A percentile compares a stretch with the other conserved stretches of the same genome.
These are phyloP conservation scores for Pneumocystis canis DNA, from an alignment of 1,139 yeast species.

Conservation along the genomic window DNA sequence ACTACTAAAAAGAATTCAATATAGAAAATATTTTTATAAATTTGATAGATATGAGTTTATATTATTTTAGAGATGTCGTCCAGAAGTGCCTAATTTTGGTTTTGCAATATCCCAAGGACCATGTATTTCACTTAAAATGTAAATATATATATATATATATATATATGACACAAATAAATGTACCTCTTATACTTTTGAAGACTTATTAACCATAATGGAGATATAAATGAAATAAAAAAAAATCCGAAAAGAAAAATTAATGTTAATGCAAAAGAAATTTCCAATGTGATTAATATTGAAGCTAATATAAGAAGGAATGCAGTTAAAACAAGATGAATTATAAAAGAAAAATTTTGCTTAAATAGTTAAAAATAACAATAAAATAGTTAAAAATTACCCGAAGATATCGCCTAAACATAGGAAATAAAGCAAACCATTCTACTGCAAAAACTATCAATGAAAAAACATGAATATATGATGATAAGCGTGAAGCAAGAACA, in stretches of 20 bases:
- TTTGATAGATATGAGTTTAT: not conserved
- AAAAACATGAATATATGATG: conserved; percentile 62
- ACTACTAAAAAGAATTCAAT: too few species aligned
- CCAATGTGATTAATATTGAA: conserved; percentile 2
- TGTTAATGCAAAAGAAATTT: conserved; percentile 10
- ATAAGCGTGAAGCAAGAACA: conserved; percentile 72
- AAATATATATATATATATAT: not conserved
- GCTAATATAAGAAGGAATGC: conserved; percentile 8
- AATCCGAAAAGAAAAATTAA: conserved; percentile 39
- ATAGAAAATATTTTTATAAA: too few species aligned
- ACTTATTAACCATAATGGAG: conserved; percentile 57
- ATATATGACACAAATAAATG: conserved; percentile 1
- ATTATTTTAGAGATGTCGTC: not conserved
- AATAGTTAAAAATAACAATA: not conserved
- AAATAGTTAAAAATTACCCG: conserved; percentile 12
- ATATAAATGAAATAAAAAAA: conserved; percentile 35
- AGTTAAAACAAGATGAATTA: conserved; percentile 5
- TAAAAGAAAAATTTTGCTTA: conserved; percentile 5
- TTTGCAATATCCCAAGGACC: conserved; percentile 93
- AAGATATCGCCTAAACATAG: conserved; percentile 50
- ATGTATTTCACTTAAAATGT: conserved; percentile 41
- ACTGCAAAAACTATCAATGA: conserved; percentile 64
- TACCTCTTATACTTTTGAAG: conserved; percentile 63
- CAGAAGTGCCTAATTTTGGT: conserved; percentile 29
- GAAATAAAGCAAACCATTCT: conserved; percentile 57